Evolutionary conservation across 2,329 filamentous ascomycete species (phyloP), one percentile per base, ranked within the genome.

Genomic region (Byssothecium circinans): DNA sequence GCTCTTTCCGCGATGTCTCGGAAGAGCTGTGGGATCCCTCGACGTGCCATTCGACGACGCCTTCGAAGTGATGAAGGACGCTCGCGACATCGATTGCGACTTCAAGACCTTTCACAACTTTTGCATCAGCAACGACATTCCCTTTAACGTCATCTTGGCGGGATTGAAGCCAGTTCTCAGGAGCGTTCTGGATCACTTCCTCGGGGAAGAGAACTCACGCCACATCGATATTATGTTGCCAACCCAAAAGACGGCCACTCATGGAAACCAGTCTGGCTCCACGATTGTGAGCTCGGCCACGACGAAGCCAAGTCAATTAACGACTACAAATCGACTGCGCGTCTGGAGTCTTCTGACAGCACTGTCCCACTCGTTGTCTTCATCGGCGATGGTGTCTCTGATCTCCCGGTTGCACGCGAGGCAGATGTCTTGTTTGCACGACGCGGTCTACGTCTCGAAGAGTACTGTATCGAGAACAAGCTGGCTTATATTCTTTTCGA

Each of bases 11-110:
- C 41, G 84, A 87, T 3, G 83, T 85, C n/a, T 86, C 83, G 0
- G 84, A 87, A 55, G 84, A 87, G 66, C 86, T 87, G 80, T 87
- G 84, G 82, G 80, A 7, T 86, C 83, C 0, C 72, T 88, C 8
- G 77, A 82, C 51, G 78, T 87, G 0, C 83, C 84, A 2, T 87
- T 87, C 60, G 84, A 85, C 19, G 80, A 86, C 52, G 84, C 84
- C 12, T 87, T 87, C 70, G 74, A 80, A 45, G 74, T 86, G 23
- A 84, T 87, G 79, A 76, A 83, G 58, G 72, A 80, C 39, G 75
- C 74, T 0, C 76, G 87, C 22, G 78, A 84, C 25, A 83, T 87
- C 45, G 85, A 88, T 58, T 76, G 77, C 0, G 82, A 81, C 52
- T 87, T 87, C 70, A 74, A 77, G 36, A 73, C 74, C 36, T 87